Evolutionary conservation across 2,329 filamentous ascomycete species (phyloP).

Genomic region (Chrysosporium queenslandicum): DNA sequence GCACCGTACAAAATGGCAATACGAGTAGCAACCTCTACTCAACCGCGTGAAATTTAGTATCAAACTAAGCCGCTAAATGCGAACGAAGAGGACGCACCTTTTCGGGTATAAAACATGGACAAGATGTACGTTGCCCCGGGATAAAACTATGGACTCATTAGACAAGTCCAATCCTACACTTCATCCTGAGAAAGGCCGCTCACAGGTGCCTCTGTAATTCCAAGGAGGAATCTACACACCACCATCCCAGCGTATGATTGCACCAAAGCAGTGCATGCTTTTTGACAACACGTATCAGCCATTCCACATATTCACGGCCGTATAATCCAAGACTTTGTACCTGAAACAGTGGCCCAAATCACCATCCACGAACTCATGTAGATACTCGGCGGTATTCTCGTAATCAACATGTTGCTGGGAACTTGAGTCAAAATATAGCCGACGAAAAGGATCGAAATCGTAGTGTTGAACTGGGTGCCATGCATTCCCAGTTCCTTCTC

Average conservation of each 20-base stretch:
- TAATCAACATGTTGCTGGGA: slow-evolving; percentile 20
- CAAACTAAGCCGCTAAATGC: slow-evolving; percentile 16
- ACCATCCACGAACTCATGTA: slow-evolving; percentile 17
- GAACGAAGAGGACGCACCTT: slow-evolving; percentile 41
- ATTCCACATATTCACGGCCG: not conserved
- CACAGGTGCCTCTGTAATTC: slow-evolving; percentile 19
- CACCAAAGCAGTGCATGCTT: slow-evolving; percentile 34
- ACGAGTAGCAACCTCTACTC: slow-evolving; percentile 22
- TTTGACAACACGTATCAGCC: slow-evolving; percentile 14
- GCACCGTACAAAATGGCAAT: slow-evolving; percentile 18
- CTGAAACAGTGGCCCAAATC: slow-evolving; percentile 8
- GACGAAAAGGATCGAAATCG: slow-evolving; percentile 37
- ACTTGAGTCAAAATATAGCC: slow-evolving; percentile 22
- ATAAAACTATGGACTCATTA: slow-evolving; percentile 37
- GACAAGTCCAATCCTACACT: not conserved
- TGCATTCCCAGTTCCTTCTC: slow-evolving; percentile 35
- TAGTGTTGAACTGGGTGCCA: slow-evolving; percentile 39
- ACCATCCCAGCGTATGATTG: slow-evolving; percentile 38
- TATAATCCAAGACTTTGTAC: not conserved
- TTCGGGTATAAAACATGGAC: slow-evolving; percentile 57
- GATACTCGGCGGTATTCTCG: slow-evolving; percentile 16
- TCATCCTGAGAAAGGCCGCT: not conserved
- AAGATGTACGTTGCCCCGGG: slow-evolving; percentile 55
- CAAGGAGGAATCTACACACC: slow-evolving; percentile 18
- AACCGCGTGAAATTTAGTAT: not conserved